Evolutionary conservation across 176 grass and related monocot species (phyloP), one percentile per base, ranked within the genome.

Genomic region (Raddia guianensis): DNA sequence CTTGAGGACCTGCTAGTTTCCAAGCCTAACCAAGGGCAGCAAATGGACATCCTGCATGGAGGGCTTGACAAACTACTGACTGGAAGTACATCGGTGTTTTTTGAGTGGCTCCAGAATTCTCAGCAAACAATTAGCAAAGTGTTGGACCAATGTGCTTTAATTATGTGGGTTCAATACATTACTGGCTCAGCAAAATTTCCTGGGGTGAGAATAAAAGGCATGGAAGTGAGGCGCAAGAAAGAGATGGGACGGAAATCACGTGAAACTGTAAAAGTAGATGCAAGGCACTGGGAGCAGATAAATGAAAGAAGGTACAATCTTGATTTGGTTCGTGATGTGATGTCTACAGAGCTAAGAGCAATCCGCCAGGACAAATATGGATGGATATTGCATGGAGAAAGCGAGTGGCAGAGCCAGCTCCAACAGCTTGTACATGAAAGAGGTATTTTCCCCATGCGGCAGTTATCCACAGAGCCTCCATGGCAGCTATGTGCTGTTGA

Each of bases 311-410:
- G 97, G 50, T 82, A 91, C 69, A 88, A 74, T 87, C 93, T 99
- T 70, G 92, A 99, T 80, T 87, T 86, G 52, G 84, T 91, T 81
- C 93, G 97, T 75, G 92, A 99, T 87, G 66, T 86, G 60, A 95
- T 99, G 97, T 99, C 97, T 27, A 96, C 97, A 71, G 71, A 95
- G 56, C 93, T 99, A 56, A 96, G 93, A 69, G 83, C 88, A 73
- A 93, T 99, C 85, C 90, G 93, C 57, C 97, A 99, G 78, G 97
- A 99, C 74, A 99, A 99, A 87, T 99, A 96, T 73, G 97, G 97
- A 49, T 99, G 97, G 97, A 91, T 99, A 75, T 86, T 99, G 64
- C 97, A 99, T 86, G 93, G 89, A 75, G 97, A 99, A 90, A 95
- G 90, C 58, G 97, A 99, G 72, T 99, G 97, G 97, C 90, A 99